A percentile compares a stretch with the other conserved stretches of the same genome.
These are phyloP conservation scores for Linnemannia hyalina DNA, from an alignment of 192 early-diverging fungal genomes.

Conservation along the genomic window DNA sequence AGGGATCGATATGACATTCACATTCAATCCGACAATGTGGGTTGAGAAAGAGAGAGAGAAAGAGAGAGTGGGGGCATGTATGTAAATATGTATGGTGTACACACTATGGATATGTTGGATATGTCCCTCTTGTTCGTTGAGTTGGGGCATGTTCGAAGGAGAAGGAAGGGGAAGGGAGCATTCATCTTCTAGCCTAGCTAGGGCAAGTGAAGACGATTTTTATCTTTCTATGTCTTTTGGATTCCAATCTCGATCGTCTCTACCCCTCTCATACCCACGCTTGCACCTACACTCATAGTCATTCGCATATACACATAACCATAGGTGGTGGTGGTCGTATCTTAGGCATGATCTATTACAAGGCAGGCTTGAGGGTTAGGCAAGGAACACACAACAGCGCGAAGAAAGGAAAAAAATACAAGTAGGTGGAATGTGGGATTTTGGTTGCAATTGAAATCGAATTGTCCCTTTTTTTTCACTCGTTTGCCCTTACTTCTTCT, in stretches of 20 bases:
- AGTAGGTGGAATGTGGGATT: conserved; percentile 47
- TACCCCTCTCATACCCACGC: background rate
- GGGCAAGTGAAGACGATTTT: conserved; percentile 23
- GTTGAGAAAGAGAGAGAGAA: background rate
- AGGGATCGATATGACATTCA: conserved; percentile 4
- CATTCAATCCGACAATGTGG: conserved; percentile 26
- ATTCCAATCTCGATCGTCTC: conserved; percentile 28
- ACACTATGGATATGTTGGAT: background rate
- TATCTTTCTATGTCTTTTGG: background rate
- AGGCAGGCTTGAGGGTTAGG: background rate
- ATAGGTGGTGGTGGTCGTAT: background rate
- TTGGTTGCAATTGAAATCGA: conserved; percentile 52
- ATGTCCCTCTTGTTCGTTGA: background rate
- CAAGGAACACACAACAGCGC: background rate
- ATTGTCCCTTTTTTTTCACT: conserved; percentile 19
- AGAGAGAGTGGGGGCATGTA: background rate
- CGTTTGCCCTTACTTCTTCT: background rate
- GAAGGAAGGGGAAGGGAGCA: background rate
- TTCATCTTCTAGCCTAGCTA: conserved; percentile 21
- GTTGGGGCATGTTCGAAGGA: background rate
- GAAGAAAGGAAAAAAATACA: background rate
- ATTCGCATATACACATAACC: background rate
- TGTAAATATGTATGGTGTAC: background rate
- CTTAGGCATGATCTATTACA: background rate
- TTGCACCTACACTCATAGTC: background rate